phyloP scores from a whole-genome alignment of 2,329 filamentous ascomycete genomes.

The Nemania abortiva region DNA sequence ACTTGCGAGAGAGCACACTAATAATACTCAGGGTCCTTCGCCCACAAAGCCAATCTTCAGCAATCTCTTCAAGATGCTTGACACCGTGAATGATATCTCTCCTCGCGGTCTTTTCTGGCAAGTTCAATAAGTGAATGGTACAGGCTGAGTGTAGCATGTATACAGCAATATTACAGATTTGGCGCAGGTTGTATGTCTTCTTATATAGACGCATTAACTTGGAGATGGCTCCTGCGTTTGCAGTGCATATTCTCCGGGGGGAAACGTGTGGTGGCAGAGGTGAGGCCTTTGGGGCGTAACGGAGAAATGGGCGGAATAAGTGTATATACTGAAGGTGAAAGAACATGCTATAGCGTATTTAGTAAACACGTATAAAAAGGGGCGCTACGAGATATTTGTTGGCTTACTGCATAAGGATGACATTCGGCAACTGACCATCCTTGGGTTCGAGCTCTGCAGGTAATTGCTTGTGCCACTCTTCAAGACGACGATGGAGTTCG shows the following conservation, averaged over 20 bases:
- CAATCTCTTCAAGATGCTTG: slow-evolving; percentile 94
- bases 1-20: slow-evolving; percentile 86
- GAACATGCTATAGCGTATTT: slow-evolving; percentile 79
- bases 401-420: slow-evolving; percentile 84
- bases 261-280: slow-evolving; percentile 89
- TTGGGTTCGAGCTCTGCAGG: slow-evolving; percentile 89
- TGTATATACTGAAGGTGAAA: slow-evolving; percentile 96
- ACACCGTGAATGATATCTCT: slow-evolving; percentile 91
- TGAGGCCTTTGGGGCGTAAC: slow-evolving; percentile 84
- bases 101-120: slow-evolving; percentile 90
- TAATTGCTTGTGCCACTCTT: slow-evolving; percentile 87
- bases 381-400: slow-evolving; percentile 6
- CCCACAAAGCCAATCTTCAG: slow-evolving; percentile 93
- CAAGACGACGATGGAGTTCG: slow-evolving; percentile 88
- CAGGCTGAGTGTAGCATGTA: slow-evolving; percentile 96
- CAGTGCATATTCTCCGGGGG: slow-evolving; percentile 89
- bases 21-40: slow-evolving; percentile 87
- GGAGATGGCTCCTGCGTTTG: slow-evolving; percentile 88
- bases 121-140: slow-evolving; percentile 92
- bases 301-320: slow-evolving; percentile 93
- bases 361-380: slow-evolving; percentile 1
- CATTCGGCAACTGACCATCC: slow-evolving; percentile 88
- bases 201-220: slow-evolving; percentile 97
- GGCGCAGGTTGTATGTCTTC: slow-evolving; percentile 87
- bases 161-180: slow-evolving; percentile 96